Percentiles rank a stretch among this genome's conserved stretches.
These are phyloP conservation scores for Rosellinia necatrix DNA, from an alignment of 2,329 filamentous ascomycete genomes.

Conservation along the genomic window DNA sequence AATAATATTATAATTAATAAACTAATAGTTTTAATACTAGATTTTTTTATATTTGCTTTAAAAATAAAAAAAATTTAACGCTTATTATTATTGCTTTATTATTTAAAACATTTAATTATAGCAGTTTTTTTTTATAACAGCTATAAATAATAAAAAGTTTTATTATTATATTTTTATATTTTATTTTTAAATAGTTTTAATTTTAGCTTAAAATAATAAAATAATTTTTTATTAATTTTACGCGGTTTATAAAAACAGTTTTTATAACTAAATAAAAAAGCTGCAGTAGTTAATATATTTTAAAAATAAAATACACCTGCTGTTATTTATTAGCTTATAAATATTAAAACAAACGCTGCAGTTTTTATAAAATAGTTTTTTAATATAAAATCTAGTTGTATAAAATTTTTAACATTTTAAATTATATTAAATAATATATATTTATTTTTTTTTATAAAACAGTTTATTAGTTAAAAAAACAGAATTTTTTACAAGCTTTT, in stretches of 20 bases:
- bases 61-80: neutral
- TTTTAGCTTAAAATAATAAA: slow-evolving; percentile 1
- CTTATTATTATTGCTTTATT: slow-evolving; percentile 5
- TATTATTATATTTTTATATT: neutral
- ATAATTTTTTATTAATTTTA: slow-evolving; percentile 7
- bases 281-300: slow-evolving; percentile 1
- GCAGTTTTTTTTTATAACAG: neutral
- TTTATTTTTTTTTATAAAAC: slow-evolving; percentile 1
- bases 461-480: neutral
- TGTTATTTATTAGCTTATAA: slow-evolving; percentile 12
- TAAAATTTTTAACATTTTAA: slow-evolving; percentile 8
- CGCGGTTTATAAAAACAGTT: neutral
- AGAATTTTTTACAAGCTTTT: neutral
- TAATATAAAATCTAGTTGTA: neutral
- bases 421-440: neutral
- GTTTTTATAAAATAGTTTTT: slow-evolving; percentile 3
- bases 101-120: neutral
- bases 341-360: neutral
- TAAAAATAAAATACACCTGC: neutral
- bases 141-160: neutral
- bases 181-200: neutral
- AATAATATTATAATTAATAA: neutral
- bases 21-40: neutral
- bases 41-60: neutral
- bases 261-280: neutral